These are phyloP conservation scores for Penicillium psychrofluorescens DNA, from an alignment of 495 filamentous ascomycete genomes.

Conservation along the genomic window DNA sequence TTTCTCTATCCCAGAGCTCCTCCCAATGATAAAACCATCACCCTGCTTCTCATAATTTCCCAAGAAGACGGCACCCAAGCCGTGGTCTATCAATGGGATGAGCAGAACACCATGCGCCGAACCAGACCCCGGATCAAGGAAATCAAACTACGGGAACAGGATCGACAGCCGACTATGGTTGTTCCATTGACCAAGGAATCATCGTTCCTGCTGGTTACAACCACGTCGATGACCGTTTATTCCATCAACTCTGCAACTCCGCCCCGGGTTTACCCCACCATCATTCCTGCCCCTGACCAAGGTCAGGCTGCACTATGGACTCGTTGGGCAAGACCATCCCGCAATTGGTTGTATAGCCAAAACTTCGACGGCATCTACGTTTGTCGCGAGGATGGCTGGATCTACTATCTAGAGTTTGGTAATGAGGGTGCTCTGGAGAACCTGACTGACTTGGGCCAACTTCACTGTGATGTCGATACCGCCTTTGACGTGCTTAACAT, in stretches of 20 bases:
- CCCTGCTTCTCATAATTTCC: constrained; percentile 66
- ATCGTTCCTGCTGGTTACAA: constrained; percentile 58
- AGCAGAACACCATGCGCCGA: constrained; percentile 22
- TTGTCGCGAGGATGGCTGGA: constrained; percentile 71
- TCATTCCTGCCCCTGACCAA: constrained; percentile 20
- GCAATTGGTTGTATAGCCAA: constrained; percentile 50
- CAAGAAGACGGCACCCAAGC: constrained; percentile 53
- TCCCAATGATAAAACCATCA: constrained; percentile 54
- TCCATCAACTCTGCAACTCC: constrained; percentile 36
- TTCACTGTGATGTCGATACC: constrained; percentile 37
- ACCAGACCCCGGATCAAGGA: constrained; percentile 30
- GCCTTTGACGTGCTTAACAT: constrained; percentile 41
- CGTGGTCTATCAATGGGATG: constrained; percentile 71
- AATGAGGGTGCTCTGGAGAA: constrained; percentile 31
- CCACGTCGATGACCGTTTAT: constrained; percentile 51
- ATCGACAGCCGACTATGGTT: constrained; percentile 57
- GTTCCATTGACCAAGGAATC: constrained; percentile 60
- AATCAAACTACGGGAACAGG: constrained; percentile 48
- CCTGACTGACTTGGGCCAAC: constrained; percentile 28
- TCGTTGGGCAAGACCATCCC: constrained; percentile 65
- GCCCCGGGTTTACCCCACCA: constrained; percentile 26
- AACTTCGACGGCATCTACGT: constrained; percentile 67
- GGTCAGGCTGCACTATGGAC: constrained; percentile 36
- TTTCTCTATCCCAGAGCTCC: constrained; percentile 65
- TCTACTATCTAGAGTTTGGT: constrained; percentile 60